A percentile compares a stretch with the other conserved stretches of the same genome.
Evolutionary conservation across 139 green algal genomes (phyloP).

Genomic region (Chlamydomonas applanata): DNA sequence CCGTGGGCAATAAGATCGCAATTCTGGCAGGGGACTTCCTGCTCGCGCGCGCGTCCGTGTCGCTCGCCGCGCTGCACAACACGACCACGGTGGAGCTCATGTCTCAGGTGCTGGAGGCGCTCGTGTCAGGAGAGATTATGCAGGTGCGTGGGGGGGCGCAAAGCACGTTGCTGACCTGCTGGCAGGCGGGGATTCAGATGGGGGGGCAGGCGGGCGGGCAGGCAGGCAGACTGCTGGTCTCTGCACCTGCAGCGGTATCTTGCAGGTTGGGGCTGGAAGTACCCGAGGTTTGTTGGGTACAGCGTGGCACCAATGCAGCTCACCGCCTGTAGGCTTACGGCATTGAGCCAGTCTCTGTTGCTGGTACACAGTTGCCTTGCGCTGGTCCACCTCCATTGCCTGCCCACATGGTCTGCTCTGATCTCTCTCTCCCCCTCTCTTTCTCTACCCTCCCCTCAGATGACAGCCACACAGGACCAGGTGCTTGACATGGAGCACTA

Average conservation of each 20-base stretch:
- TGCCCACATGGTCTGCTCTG: too few species aligned
- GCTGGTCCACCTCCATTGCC: too few species aligned
- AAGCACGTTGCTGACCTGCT: too few species aligned
- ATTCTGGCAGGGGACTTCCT: conserved; percentile 98
- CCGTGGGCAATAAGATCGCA: conserved; percentile 83
- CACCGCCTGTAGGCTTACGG: too few species aligned
- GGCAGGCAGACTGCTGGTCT: not conserved
- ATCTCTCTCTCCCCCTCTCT: too few species aligned
- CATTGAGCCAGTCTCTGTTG: too few species aligned
- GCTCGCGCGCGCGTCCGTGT: conserved; percentile 89
- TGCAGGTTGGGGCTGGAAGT: too few species aligned
- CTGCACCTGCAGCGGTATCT: not conserved
- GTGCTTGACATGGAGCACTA: conserved; percentile 74
- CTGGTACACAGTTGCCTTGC: too few species aligned
- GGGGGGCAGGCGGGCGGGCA: not conserved
- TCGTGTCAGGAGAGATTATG: conserved; percentile 97
- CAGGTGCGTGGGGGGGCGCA: conserved; percentile 45
- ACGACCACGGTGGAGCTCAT: conserved; percentile 88
- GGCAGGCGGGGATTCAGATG: too few species aligned
- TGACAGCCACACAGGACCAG: conserved; percentile 75
- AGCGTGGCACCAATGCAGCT: too few species aligned
- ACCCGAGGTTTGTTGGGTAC: not conserved
- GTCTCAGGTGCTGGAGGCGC: conserved; percentile 88
- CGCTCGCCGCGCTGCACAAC: conserved; percentile 86
- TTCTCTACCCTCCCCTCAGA: conserved; percentile 69